These are phyloP conservation scores for Neofusicoccum cordaticola DNA, from an alignment of 2,329 filamentous ascomycete species.

Conservation along the genomic window DNA sequence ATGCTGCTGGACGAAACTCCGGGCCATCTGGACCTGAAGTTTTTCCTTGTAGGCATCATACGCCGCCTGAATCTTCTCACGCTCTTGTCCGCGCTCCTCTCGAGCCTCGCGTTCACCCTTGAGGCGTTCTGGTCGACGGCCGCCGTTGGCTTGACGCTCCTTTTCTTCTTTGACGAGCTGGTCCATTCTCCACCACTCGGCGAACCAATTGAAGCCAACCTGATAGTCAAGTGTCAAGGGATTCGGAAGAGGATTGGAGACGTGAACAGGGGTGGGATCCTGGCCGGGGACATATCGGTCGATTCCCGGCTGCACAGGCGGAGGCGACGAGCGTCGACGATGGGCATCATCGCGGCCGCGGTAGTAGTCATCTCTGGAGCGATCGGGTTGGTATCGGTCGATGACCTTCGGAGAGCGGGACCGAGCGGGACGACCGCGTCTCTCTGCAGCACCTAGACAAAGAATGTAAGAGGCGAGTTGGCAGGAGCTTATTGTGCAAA, in stretches of 20 bases:
- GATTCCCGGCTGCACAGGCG: constrained; percentile 64
- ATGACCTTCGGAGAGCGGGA: constrained; percentile 70
- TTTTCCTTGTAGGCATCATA: constrained; percentile 67
- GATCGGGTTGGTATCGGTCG: constrained; percentile 74
- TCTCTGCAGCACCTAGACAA: background rate
- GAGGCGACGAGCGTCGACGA: constrained; percentile 60
- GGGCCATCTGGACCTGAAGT: constrained; percentile 71
- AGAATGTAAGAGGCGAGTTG: background rate
- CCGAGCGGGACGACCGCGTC: constrained; percentile 40
- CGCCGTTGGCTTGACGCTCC: constrained; percentile 67
- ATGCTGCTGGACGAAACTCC: constrained; percentile 85
- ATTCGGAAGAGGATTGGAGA: constrained; percentile 67
- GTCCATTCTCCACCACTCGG: constrained; percentile 82
- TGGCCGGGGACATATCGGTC: constrained; percentile 83
- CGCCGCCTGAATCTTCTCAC: constrained; percentile 70
- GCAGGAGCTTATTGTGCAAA: constrained; percentile 23
- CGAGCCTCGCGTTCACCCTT: constrained; percentile 64
- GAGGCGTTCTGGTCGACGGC: constrained; percentile 54
- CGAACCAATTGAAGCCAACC: constrained; percentile 81
- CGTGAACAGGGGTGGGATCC: constrained; percentile 52
- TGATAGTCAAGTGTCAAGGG: constrained; percentile 73
- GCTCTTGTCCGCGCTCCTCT: constrained; percentile 76
- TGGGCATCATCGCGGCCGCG: constrained; percentile 60
- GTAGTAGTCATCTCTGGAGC: constrained; percentile 66
- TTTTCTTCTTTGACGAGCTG: constrained; percentile 80